Base-by-base conservation (phyloP, 805 yeast species). In the Metschnikowia gruessii region DNA sequence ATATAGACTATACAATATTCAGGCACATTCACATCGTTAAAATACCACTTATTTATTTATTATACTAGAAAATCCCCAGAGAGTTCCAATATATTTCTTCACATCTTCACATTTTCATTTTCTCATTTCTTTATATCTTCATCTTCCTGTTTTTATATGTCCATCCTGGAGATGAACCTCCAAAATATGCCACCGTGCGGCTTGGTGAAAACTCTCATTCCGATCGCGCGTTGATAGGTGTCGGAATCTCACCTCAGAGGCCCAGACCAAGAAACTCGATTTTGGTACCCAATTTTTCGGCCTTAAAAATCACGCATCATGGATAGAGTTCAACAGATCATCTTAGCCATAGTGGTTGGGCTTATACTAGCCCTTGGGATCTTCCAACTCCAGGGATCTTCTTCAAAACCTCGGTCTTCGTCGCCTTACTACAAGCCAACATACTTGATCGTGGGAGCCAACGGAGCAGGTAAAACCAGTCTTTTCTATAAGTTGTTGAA, bases 391-490 rank as follows among this genome's bases (percentile, higher is more conserved):
- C 40, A 49, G 5, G 30, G 31, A n/a, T 16, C 41, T 36, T 22
- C 45, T 7, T 32, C 41, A 18, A 36, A 40, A 12, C 28, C 40
- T 9, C 21, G 37, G 21, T 38, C 43, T 3, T 28, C 43, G n/a
- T 52, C 55, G 18, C 39, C 45, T 11, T 45, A 50, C 52, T 64
- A 59, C 45, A 68, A 65, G 42, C 86, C 88, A 8, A 77, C 86
- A 1, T 77, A 81, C 52, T 65, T 85, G 41, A 74, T 87, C 21
- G 71, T 79, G 28, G 95, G 95, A 0, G 81, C 84, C 28, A 74
- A 81, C 13, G 73, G 74, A 31, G 66, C 81, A 31, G 94, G 94
- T 4, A 87, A 87, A 61, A 85, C 94, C 5, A 54, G 79, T 2
- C 67, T 85, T 28, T 84, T 63, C 66, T 61, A 63, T 56, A 59